Conservation (phyloP, 2,329 filamentous ascomycete species). For the Pseudopithomyces maydicus region DNA sequence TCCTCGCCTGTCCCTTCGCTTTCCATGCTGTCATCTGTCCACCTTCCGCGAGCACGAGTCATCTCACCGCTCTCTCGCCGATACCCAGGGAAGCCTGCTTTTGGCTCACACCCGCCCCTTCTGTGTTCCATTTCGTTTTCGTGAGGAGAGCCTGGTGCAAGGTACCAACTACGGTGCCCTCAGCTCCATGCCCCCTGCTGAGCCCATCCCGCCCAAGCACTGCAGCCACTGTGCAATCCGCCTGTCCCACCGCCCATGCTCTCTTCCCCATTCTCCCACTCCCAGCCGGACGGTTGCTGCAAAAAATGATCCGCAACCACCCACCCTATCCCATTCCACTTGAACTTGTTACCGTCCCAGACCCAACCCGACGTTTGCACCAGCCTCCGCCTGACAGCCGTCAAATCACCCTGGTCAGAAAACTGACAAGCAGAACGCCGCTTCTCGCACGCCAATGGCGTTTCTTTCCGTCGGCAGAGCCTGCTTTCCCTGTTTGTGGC, state of each 20-base stretch:
- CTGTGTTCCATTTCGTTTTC: conserved; percentile 34
- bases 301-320: conserved; percentile 11
- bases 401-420: conserved; percentile 7
- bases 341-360: conserved; percentile 15
- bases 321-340: conserved; percentile 13
- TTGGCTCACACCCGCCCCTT: conserved; percentile 20
- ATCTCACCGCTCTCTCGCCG: conserved; percentile 39
- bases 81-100: conserved; percentile 30
- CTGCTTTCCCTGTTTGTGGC: conserved; percentile 24
- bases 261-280: conserved; percentile 23
- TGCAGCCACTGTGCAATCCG: conserved; percentile 33
- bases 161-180: conserved; percentile 21
- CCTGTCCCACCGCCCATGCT: conserved; percentile 26
- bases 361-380: conserved; percentile 20
- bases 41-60: conserved; percentile 41
- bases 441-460: conserved; percentile 12
- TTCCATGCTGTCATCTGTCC: conserved; percentile 42
- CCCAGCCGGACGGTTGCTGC: conserved; percentile 23
- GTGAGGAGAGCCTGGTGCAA: conserved; percentile 34
- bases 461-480: conserved; percentile 9
- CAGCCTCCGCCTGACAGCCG: conserved; percentile 22
- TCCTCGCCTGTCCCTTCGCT: conserved; percentile 23
- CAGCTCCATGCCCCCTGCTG: conserved; percentile 31
- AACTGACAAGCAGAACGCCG: conserved; percentile 20
- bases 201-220: conserved; percentile 33